Percentiles rank a stretch among this genome's conserved stretches.
These are phyloP conservation scores for Pseudocercospora cruenta DNA, from an alignment of 2,329 filamentous ascomycete genomes.

Conservation along the genomic window DNA sequence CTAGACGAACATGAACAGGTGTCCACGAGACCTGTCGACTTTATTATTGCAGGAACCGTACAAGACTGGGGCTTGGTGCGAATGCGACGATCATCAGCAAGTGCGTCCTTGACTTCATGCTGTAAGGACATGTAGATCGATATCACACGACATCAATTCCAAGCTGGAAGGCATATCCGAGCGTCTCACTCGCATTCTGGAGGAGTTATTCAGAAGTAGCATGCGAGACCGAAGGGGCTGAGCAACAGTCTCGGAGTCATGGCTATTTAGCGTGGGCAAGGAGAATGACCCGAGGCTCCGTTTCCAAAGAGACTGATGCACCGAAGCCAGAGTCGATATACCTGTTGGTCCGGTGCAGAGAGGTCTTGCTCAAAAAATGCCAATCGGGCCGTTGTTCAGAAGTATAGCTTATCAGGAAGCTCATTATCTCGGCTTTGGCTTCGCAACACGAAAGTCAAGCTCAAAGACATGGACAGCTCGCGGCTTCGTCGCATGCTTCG, in stretches of 20 bases:
- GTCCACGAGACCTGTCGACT: background rate
- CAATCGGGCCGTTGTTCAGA: background rate
- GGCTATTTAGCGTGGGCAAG: background rate
- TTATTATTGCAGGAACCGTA: background rate
- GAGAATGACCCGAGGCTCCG: too few relatives aligned
- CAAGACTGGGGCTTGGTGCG: background rate
- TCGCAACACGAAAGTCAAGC: background rate
- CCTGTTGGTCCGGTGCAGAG: background rate
- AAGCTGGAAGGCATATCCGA: background rate
- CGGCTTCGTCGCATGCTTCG: background rate
- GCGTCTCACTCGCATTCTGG: background rate
- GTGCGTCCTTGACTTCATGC: background rate
- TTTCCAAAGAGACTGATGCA: background rate
- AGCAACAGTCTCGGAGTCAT: background rate
- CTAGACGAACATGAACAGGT: background rate
- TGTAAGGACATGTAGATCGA: background rate
- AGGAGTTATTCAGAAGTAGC: background rate
- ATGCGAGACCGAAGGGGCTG: background rate
- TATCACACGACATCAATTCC: background rate
- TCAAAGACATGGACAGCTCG: background rate
- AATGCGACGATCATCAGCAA: background rate
- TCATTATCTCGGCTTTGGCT: constrained; percentile 6
- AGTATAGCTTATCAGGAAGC: too few relatives aligned
- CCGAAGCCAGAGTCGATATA: background rate
- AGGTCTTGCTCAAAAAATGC: background rate